These are phyloP conservation scores for Nigrograna mackinnonii DNA, from an alignment of 2,329 filamentous ascomycete species.

Conservation along the genomic window DNA sequence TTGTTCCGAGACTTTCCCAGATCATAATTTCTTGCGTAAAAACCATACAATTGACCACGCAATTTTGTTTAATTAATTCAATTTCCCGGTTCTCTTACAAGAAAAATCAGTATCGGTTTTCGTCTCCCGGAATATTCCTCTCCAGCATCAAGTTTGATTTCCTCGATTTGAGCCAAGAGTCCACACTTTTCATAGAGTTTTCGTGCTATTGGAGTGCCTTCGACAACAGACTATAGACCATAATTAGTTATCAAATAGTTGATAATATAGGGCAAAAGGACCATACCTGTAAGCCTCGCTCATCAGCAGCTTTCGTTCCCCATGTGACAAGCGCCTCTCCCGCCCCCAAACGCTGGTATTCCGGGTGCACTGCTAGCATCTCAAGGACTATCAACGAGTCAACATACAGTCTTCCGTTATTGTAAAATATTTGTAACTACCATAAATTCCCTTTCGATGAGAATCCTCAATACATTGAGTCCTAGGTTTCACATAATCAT, in stretches of 20 bases:
- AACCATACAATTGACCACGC: too few relatives aligned
- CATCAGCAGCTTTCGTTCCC: constrained; percentile 17
- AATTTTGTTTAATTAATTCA: too few relatives aligned
- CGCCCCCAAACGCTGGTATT: constrained; percentile 15
- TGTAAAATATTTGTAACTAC: constrained; percentile 4
- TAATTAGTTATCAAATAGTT: background rate
- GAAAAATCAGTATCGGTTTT: constrained; percentile 11
- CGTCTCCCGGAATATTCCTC: constrained; percentile 10
- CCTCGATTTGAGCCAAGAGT: constrained; percentile 12
- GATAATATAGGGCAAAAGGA: background rate
- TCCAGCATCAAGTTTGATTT: constrained; percentile 14
- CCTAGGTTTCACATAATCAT: constrained; percentile 13
- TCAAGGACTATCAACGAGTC: constrained; percentile 13
- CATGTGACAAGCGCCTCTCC: constrained; percentile 15
- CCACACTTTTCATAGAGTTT: constrained; percentile 14
- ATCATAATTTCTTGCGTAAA: too few relatives aligned
- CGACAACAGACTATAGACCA: constrained; percentile 10
- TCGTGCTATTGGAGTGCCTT: constrained; percentile 12
- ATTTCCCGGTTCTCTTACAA: constrained; percentile 9
- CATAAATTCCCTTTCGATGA: constrained; percentile 13
- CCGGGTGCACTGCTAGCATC: constrained; percentile 18
- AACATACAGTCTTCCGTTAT: background rate
- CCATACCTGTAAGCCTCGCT: constrained; percentile 10
- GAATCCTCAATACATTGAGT: constrained; percentile 8
- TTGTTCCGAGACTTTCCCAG: too few relatives aligned